These are phyloP conservation scores for Xylariomycetidae sp. DNA, from an alignment of 2,329 filamentous ascomycete genomes.

Conservation along the genomic window DNA sequence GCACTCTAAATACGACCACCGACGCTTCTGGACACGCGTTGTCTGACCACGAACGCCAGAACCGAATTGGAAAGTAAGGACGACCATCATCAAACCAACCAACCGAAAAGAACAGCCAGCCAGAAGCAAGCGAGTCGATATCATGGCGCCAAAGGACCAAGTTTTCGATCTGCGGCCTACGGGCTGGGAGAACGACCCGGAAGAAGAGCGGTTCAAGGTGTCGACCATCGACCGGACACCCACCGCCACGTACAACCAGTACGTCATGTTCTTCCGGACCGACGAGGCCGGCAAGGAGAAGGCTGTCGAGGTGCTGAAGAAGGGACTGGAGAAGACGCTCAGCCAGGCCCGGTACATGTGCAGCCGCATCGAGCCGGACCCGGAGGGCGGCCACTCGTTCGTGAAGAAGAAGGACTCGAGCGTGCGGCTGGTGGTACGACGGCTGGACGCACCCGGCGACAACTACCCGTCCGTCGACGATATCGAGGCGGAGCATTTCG, in stretches of 20 bases:
- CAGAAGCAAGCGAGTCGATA: too few relatives aligned
- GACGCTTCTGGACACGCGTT: too few relatives aligned
- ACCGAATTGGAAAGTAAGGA: too few relatives aligned
- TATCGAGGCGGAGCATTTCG: constrained; percentile 30
- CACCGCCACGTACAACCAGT: constrained; percentile 30
- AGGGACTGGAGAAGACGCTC: constrained; percentile 31
- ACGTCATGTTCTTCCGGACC: constrained; percentile 33
- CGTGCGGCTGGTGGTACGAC: constrained; percentile 30
- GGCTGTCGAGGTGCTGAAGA: constrained; percentile 22
- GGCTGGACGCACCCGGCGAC: constrained; percentile 29
- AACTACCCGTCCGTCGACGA: constrained; percentile 30
- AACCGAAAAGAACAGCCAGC: too few relatives aligned
- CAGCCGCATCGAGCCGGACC: constrained; percentile 34
- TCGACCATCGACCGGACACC: constrained; percentile 1
- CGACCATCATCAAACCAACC: too few relatives aligned
- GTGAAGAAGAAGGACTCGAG: constrained; percentile 29
- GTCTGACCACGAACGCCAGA: too few relatives aligned
- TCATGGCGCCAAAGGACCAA: not conserved
- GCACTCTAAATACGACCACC: too few relatives aligned
- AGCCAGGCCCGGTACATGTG: constrained; percentile 32
- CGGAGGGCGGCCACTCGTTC: constrained; percentile 29
- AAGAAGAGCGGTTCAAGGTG: constrained; percentile 2
- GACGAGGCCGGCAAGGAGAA: constrained; percentile 2
- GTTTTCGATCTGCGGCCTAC: not conserved
- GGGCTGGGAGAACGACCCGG: constrained; percentile 1